These are phyloP conservation scores for Penicillium malachiteum DNA, from an alignment of 495 filamentous ascomycete species.

Conservation along the genomic window DNA sequence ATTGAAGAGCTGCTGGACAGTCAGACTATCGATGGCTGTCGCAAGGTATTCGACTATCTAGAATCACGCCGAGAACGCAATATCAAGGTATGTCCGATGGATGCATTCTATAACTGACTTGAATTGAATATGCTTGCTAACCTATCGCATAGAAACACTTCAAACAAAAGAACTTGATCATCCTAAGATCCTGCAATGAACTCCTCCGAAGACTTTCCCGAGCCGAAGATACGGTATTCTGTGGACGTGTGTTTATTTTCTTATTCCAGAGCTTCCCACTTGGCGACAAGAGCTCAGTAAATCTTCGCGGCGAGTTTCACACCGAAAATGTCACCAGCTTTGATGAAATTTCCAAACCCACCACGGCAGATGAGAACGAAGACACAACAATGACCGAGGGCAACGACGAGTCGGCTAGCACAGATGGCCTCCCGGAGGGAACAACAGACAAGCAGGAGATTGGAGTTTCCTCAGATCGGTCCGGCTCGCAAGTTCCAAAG, in stretches of 20 bases:
- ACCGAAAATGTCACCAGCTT: constrained; percentile 90
- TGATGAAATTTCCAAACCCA: constrained; percentile 52
- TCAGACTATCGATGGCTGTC: constrained; percentile 87
- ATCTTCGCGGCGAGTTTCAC: constrained; percentile 94
- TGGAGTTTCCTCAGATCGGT: constrained; percentile 19
- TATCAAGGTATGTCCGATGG: constrained; percentile 54
- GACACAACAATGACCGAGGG: constrained; percentile 65
- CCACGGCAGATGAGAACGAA: constrained; percentile 38
- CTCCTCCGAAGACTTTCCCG: constrained; percentile 85
- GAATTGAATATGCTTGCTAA: constrained; percentile 12
- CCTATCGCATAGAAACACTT: constrained; percentile 61
- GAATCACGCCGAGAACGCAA: constrained; percentile 88
- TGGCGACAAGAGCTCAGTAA: constrained; percentile 95
- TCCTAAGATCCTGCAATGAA: constrained; percentile 92
- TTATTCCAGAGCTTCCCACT: constrained; percentile 96
- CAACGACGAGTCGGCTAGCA: constrained; percentile 29
- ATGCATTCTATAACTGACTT: background rate
- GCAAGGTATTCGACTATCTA: constrained; percentile 87
- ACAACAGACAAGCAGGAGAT: constrained; percentile 11
- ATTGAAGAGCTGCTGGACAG: constrained; percentile 95
- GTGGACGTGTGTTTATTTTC: constrained; percentile 94
- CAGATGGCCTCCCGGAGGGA: constrained; percentile 18
- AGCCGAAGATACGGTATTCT: constrained; percentile 95
- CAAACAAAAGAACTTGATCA: constrained; percentile 79
- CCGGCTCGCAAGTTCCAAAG: constrained; percentile 40